phyloP scores from a whole-genome alignment of 2,329 filamentous ascomycete genomes.

The Talaromyces piceae region DNA sequence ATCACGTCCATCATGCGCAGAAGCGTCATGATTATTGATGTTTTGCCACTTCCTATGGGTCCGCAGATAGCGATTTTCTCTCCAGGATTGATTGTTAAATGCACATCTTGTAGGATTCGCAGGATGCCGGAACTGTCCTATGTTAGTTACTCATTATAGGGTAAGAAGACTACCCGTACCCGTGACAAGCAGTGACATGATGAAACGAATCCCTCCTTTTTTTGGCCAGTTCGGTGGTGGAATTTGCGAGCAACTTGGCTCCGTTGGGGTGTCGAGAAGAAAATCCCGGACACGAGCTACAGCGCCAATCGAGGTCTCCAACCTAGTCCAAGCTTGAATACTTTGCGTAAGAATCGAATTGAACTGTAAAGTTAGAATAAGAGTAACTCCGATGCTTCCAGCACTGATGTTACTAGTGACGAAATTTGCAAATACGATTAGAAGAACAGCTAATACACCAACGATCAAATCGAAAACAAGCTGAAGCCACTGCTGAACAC shows the following conservation, averaged over 20 bases:
- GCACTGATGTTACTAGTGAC: conserved; percentile 36
- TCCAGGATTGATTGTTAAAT: conserved; percentile 29
- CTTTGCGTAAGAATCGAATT: conserved; percentile 44
- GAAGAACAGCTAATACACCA: conserved; percentile 39
- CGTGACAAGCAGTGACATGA: neutral
- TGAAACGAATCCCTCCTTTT: too few species aligned
- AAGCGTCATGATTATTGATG: conserved; percentile 29
- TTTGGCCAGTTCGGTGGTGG: too few species aligned
- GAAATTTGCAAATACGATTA: conserved; percentile 44
- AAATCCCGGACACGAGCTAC: conserved; percentile 21
- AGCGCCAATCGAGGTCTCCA: conserved; percentile 53
- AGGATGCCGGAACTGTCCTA: too few species aligned
- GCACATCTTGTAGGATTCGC: conserved; percentile 23
- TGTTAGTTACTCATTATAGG: too few species aligned
- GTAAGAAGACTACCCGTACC: too few species aligned
- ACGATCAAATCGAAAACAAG: conserved; percentile 47
- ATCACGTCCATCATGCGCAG: conserved; percentile 29
- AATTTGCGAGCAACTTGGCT: neutral
- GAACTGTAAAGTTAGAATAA: conserved; percentile 49
- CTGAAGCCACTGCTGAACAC: conserved; percentile 51
- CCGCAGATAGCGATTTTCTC: conserved; percentile 37
- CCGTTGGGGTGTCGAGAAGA: neutral
- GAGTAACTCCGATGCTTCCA: conserved; percentile 45
- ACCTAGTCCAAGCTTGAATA: conserved; percentile 47
- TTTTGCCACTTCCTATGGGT: conserved; percentile 31